phyloP scores from a whole-genome alignment of 768 basidiomycete species.

The Pulveroboletus sp. region DNA sequence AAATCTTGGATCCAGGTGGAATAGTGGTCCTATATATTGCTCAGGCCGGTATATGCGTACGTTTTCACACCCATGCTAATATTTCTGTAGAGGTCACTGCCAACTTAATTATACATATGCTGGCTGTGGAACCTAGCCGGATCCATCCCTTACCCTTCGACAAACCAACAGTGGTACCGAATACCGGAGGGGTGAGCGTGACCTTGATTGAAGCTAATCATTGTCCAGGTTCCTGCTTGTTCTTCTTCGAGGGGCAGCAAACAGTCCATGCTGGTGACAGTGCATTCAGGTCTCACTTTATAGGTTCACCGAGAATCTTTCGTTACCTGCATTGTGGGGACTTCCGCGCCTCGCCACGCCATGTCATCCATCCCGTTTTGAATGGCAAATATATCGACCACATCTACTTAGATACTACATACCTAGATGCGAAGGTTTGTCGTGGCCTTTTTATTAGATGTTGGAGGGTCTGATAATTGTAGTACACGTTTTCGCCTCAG shows the following conservation, averaged over 20 bases:
- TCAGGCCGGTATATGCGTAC: conserved; percentile 43
- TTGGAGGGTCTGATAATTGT: conserved; percentile 5
- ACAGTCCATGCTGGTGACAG: conserved; percentile 89
- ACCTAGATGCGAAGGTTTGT: conserved; percentile 78
- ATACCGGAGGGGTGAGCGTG: conserved; percentile 82
- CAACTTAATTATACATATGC: conserved; percentile 88
- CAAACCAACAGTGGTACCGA: conserved; percentile 66
- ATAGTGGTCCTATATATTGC: conserved; percentile 92
- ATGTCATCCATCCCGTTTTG: conserved; percentile 81
- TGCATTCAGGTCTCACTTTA: conserved; percentile 61
- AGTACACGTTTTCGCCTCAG: conserved; percentile 96
- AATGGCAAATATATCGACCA: conserved; percentile 80
- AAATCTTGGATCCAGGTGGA: conserved; percentile 85
- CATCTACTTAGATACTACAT: conserved; percentile 95
- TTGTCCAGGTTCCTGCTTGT: conserved; percentile 94
- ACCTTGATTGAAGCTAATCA: conserved; percentile 99
- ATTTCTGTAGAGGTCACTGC: conserved; percentile 65
- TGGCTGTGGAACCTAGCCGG: conserved; percentile 87
- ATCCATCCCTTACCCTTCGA: conserved; percentile 86
- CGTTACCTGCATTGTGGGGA: conserved; percentile 96
- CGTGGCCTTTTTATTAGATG: not conserved
- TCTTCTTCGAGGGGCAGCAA: conserved; percentile 90
- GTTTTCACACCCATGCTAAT: not conserved
- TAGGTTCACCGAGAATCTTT: conserved; percentile 70
- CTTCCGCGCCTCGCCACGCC: conserved; percentile 85